Percentiles rank a stretch among this genome's conserved stretches.
Conservation (phyloP, 805 yeast genomes). For the Alloascoidea hylecoeti region DNA sequence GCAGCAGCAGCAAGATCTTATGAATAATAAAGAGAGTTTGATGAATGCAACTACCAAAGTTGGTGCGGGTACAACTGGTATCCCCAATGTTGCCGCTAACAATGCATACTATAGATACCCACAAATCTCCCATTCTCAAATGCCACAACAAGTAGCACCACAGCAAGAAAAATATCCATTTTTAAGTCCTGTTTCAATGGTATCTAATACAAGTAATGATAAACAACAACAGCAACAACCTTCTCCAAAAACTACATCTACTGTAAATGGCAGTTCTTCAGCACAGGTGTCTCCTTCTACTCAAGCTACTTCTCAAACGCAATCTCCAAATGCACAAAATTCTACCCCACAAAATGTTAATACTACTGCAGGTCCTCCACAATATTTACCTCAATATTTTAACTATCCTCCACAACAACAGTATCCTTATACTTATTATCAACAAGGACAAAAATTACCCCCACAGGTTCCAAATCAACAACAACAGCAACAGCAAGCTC, state of each 20-base stretch:
- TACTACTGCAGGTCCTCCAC: not conserved
- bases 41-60: too few relatives aligned
- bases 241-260: not conserved
- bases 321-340: not conserved
- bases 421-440: not conserved
- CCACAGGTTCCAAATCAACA: conserved; percentile 8
- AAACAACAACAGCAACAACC: not conserved
- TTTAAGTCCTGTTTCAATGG: not conserved
- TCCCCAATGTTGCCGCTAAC: too few relatives aligned
- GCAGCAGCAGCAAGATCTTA: not conserved
- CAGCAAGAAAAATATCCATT: not conserved
- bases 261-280: not conserved
- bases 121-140: not conserved
- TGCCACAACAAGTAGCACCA: not conserved
- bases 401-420: not conserved
- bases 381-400: not conserved
- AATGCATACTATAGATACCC: too few relatives aligned
- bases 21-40: too few relatives aligned
- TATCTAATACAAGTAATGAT: not conserved
- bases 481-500: conserved; percentile 31
- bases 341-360: conserved; percentile 24
- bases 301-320: not conserved
- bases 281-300: not conserved
- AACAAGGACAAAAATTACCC: not conserved
- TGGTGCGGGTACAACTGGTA: too few relatives aligned